Conservation (phyloP, 371 early-diverging fungal genomes). For the Apophysomyces ossiformis region DNA sequence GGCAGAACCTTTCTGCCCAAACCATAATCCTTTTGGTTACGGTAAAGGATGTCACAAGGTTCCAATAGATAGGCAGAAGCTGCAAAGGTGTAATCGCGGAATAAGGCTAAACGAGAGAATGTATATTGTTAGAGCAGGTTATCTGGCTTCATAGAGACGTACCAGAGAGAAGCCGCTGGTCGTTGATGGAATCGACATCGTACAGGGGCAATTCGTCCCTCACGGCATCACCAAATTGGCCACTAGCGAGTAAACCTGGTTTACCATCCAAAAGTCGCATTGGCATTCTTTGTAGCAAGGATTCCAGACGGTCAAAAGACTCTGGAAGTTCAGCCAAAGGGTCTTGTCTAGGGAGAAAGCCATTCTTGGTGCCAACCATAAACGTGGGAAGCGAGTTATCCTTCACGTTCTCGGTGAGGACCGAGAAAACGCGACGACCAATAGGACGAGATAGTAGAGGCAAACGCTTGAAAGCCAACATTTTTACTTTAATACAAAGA, state of each 20-base stretch:
- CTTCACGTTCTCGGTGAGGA: slow-evolving; percentile 39
- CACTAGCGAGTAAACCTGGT: slow-evolving; percentile 76
- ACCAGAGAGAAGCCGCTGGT: slow-evolving; percentile 74
- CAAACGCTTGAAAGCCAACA: not conserved
- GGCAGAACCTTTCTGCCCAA: slow-evolving; percentile 79
- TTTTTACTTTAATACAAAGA: not conserved
- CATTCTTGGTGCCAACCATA: slow-evolving; percentile 69
- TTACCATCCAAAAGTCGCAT: slow-evolving; percentile 66
- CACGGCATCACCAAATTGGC: slow-evolving; percentile 82
- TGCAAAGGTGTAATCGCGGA: slow-evolving; percentile 86
- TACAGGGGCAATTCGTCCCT: slow-evolving; percentile 72
- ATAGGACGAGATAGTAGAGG: not conserved
- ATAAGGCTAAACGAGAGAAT: slow-evolving; percentile 60
- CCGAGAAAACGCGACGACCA: slow-evolving; percentile 20
- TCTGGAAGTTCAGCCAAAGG: slow-evolving; percentile 69
- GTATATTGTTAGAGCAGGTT: not conserved
- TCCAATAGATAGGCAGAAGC: slow-evolving; percentile 90
- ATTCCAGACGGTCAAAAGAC: slow-evolving; percentile 69
- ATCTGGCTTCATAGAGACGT: slow-evolving; percentile 14
- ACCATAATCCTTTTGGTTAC: slow-evolving; percentile 74
- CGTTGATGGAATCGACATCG: slow-evolving; percentile 71
- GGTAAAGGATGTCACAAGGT: slow-evolving; percentile 82
- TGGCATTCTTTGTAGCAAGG: slow-evolving; percentile 81
- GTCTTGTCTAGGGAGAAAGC: slow-evolving; percentile 75
- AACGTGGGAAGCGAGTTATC: slow-evolving; percentile 60